These are phyloP conservation scores for Rubia peregrina DNA, from an alignment of 305 asterid genomes.

Conservation along the genomic window DNA sequence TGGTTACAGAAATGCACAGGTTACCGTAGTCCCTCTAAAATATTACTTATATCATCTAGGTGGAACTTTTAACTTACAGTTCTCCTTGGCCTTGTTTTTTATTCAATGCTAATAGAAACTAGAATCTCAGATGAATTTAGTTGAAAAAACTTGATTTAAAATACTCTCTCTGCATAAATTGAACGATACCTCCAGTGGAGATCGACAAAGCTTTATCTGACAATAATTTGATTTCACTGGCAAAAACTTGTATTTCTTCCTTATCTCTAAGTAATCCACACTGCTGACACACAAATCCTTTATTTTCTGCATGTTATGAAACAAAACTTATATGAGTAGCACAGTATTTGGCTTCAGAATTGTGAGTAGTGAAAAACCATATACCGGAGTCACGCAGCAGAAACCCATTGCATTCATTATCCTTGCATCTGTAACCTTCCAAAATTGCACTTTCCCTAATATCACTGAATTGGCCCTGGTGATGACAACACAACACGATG, in stretches of 20 bases:
- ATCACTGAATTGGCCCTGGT: conserved; percentile 67
- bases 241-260: conserved; percentile 51
- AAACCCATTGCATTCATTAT: conserved; percentile 56
- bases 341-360: neutral
- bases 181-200: conserved; percentile 65
- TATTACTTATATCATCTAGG: neutral
- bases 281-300: conserved; percentile 68
- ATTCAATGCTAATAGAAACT: neutral
- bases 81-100: conserved; percentile 3
- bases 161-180: conserved; percentile 17
- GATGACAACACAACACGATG: conserved; percentile 16
- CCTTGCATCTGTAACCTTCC: conserved; percentile 87
- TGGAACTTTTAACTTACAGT: neutral
- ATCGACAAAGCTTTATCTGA: conserved; percentile 49
- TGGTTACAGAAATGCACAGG: conserved; percentile 26
- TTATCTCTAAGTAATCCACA: conserved; percentile 77
- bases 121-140: neutral
- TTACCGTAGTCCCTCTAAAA: neutral
- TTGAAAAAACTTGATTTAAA: neutral
- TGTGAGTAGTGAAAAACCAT: conserved; percentile 15
- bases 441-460: conserved; percentile 78
- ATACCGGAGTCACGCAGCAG: conserved; percentile 68
- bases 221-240: conserved; percentile 40
- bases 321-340: conserved; percentile 14
- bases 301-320: conserved; percentile 42